Percentiles rank a stretch among this genome's conserved stretches.
Conservation (phyloP, 176 grass and related monocot genomes). For the Microstegium vimineum region DNA sequence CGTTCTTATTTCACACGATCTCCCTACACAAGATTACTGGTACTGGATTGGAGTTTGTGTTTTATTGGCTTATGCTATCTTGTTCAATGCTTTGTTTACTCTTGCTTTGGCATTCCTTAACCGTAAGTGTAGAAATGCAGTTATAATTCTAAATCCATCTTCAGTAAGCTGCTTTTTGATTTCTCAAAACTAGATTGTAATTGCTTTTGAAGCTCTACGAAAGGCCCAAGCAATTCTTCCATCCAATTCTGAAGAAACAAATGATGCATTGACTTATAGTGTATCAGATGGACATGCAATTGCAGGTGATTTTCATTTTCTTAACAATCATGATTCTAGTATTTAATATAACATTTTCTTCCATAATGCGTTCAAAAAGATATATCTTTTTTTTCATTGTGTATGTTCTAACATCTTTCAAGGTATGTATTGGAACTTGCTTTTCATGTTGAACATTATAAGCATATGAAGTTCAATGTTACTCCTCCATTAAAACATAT, state of each 20-base stretch:
- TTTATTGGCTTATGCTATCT: slow-evolving; percentile 52
- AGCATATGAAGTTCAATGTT: not conserved
- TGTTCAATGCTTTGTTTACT: slow-evolving; percentile 62
- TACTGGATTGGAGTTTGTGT: slow-evolving; percentile 69
- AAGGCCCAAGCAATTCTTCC: slow-evolving; percentile 51
- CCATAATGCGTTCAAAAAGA: not conserved
- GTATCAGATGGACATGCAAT: not conserved
- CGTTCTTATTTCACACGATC: slow-evolving; percentile 38
- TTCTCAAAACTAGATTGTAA: slow-evolving; percentile 7
- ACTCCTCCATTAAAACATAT: not conserved
- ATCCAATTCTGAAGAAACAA: slow-evolving; percentile 9
- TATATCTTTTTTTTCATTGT: not conserved
- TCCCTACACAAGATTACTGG: slow-evolving; percentile 52
- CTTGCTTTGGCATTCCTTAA: slow-evolving; percentile 58
- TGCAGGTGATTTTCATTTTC: slow-evolving; percentile 34
- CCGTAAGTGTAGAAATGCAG: slow-evolving; percentile 46
- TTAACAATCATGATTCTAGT: not conserved
- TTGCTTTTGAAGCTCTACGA: slow-evolving; percentile 36
- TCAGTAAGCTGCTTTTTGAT: not conserved
- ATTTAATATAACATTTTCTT: not conserved
- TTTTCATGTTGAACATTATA: not conserved
- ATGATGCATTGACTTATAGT: not conserved
- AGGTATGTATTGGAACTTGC: not conserved
- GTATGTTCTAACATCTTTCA: not conserved
- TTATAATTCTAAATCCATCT: not conserved